Evolutionary conservation across 2,329 filamentous ascomycete genomes (phyloP), one percentile per base, ranked within the genome.

Genomic region (Pyricularia sp.): DNA sequence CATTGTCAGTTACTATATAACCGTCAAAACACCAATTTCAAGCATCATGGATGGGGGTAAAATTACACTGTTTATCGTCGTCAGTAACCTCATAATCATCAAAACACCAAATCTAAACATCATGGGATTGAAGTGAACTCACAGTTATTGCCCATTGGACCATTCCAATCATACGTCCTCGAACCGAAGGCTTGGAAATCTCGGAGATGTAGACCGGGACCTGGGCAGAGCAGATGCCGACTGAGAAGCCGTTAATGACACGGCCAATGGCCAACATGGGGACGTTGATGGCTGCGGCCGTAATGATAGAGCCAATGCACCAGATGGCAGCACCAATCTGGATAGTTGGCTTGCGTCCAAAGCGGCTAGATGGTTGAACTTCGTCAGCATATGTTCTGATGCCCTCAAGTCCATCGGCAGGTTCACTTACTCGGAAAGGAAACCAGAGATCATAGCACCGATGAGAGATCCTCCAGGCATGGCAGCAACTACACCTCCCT

Each of bases 401-500:
- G 7, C 17, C 6, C 20, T 55, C 33, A 42, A n/a, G 20, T 55
- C 17, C 20, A n/a, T 55, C 42, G n/a, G 4, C 20, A n/a, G 4
- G 5, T 3, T n/a, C 17, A 55, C 42, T n/a, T 55, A 55, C 42
- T 90, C 88, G 2, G 87, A 86, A 17, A 89, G 72, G 73, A 82
- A 83, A 63, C 87, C 87, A 64, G 87, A 89, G 65, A 82, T 68
- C 20, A 90, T 78, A 66, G 89, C 86, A 70, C 88, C 90, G 28
- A 89, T 77, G 80, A 88, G 91, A 0, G 89, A 92, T 42, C 90
- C 90, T 68, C 84, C 89, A 26, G 90, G 86, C 88, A 92, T 92
- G 66, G 88, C 81, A 26, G 90, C 89, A 0, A 87, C 89, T 74
- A 92, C 91, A 65, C 87, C 87, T 71, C 88, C 88, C 75, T 87